A percentile compares a stretch with the other conserved stretches of the same genome.
phyloP scores from a whole-genome alignment of 2,329 filamentous ascomycete species.

The Aspergillus thermomutatus region DNA sequence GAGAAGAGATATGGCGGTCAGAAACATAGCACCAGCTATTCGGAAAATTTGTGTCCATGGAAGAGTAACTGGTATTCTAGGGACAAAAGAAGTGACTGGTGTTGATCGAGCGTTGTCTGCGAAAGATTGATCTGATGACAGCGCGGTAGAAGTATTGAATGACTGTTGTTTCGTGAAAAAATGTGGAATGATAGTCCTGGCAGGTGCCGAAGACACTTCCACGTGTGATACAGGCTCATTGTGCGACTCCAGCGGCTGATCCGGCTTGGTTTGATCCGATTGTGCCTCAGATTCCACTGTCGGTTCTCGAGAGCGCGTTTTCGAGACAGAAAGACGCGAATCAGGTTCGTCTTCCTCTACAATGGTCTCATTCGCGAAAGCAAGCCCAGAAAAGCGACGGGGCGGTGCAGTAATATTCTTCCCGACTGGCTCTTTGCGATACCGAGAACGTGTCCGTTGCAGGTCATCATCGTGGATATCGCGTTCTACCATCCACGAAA shows the following conservation, averaged over 20 bases:
- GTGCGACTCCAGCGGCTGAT: neutral
- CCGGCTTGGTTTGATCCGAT: neutral
- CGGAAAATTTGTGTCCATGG: neutral
- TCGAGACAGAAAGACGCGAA: constrained; percentile 7
- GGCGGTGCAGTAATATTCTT: constrained; percentile 36
- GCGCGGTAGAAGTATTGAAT: neutral
- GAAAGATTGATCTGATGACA: neutral
- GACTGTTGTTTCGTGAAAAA: constrained; percentile 7
- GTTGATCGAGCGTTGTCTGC: neutral
- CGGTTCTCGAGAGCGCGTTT: constrained; percentile 1
- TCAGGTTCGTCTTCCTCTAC: constrained; percentile 27
- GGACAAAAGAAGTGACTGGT: neutral
- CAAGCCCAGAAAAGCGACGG: constrained; percentile 32
- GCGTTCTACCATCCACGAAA: constrained; percentile 35
- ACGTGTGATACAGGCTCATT: constrained; percentile 1
- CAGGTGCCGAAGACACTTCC: constrained; percentile 16
- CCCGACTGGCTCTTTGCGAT: constrained; percentile 20
- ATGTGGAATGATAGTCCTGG: constrained; percentile 24
- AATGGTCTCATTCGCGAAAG: constrained; percentile 25
- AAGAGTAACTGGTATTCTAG: neutral
- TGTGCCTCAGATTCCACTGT: neutral
- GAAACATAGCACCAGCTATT: constrained; percentile 6
- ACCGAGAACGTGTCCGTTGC: constrained; percentile 29
- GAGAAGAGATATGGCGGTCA: constrained; percentile 11
- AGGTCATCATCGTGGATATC: constrained; percentile 35